Base-by-base conservation (phyloP, 1,139 yeast genomes). In the Protomyces arabidopsidicola region DNA sequence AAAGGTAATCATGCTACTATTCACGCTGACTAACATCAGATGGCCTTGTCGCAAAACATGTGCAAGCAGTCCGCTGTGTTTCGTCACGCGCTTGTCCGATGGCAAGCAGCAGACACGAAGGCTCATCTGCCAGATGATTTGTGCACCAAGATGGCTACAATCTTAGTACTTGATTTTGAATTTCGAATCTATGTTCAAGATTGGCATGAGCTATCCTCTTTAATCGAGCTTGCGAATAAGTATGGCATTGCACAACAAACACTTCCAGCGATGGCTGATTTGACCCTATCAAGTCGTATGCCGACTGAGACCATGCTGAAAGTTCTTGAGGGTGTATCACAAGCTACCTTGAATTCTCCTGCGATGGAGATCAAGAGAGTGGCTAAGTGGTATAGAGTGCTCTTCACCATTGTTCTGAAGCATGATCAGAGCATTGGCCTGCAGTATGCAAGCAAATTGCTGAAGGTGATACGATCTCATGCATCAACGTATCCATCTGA, bases 331-430 rank as follows among this genome's bases (percentile, higher is more conserved):
- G 24, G 56, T 4, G 27, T 58, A 18, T 39, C 62, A 9, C 45
- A 52, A 18, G 56, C 56, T 14, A 22, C 53, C 5, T 14, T 58
- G 6, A n/a, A 35, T 5, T 9, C 34, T 4, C 35, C 22, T 4
- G 60, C 24, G 24, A 42, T 31, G 24, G 66, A 61, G 10, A 53
- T 65, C 35, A 53, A 24, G 22, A 57, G 61, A 14, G 53, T 67
- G 3, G 59, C 68, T 18, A 61, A 66, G 10, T 67, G 67, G 67
- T 45, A 65, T 18, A 65, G 67, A 34, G 55, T 63, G 57, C 50
- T 65, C n/a, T 60, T 65, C 9, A 39, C 62, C 5, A 50, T 61
- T 8, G 60, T 65, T n/a, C 65, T 65, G 6, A 61, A 61, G 3
- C 65, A 64, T 9, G 62, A 58, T 3, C 39, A 27, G 6, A 2